phyloP scores from a whole-genome alignment of 2,329 filamentous ascomycete genomes.

The Colletotrichum viniferum region DNA sequence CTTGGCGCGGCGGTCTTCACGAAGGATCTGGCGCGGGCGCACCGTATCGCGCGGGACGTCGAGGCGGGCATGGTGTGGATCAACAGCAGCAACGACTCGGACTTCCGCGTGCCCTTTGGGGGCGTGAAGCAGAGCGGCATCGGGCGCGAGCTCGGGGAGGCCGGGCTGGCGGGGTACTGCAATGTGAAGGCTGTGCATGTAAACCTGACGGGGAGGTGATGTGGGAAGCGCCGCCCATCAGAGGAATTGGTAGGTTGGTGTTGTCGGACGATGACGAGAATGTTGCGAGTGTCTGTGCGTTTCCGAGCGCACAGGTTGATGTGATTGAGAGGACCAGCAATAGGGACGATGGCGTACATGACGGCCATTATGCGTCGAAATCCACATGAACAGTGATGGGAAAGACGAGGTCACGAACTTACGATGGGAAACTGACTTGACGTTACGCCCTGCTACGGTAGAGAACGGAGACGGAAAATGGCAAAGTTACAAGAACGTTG shows the following conservation, averaged over 20 bases:
- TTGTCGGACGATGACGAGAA: background rate
- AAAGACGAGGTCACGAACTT: background rate
- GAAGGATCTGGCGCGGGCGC: conserved; percentile 48
- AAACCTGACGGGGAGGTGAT: conserved; percentile 25
- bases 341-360: background rate
- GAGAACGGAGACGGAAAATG: background rate
- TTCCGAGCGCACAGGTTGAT: background rate
- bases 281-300: background rate
- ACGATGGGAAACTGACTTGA: background rate
- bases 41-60: conserved; percentile 49
- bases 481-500: background rate
- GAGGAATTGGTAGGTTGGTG: background rate
- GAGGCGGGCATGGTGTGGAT: conserved; percentile 57
- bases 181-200: conserved; percentile 33
- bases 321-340: background rate
- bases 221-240: background rate
- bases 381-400: background rate
- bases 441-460: background rate
- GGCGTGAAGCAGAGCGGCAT: conserved; percentile 37
- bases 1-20: conserved; percentile 63
- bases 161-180: conserved; percentile 31
- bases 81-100: conserved; percentile 38
- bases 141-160: conserved; percentile 34
- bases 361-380: background rate
- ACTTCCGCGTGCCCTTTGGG: conserved; percentile 34